Conservation (phyloP, 106 monocot genomes). For the Apostasia shenzhenica region DNA sequence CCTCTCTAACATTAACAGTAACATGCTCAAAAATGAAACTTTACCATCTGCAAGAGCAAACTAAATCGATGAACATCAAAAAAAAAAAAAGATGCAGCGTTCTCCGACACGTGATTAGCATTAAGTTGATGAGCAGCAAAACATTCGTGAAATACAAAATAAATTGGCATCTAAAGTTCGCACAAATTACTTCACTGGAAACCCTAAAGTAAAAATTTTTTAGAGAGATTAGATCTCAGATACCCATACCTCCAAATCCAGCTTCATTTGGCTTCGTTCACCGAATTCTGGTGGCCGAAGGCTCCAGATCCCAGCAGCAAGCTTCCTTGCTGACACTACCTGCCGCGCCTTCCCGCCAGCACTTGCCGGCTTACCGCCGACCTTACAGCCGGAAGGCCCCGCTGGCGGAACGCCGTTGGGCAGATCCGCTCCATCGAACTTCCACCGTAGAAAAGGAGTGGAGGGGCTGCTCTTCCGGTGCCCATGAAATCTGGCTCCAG, state of each 20-base stretch:
- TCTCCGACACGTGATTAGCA: not conserved
- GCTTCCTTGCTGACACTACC: constrained; percentile 59
- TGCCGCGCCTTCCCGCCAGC: not conserved
- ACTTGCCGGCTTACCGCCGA: not conserved
- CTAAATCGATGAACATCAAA: not conserved
- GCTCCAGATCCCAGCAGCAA: constrained; percentile 74
- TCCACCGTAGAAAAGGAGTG: constrained; percentile 79
- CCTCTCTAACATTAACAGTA: not conserved
- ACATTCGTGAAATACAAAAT: not conserved
- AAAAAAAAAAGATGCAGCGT: not conserved
- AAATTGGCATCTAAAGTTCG: not conserved
- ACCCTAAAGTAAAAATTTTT: not conserved
- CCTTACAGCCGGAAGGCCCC: not conserved
- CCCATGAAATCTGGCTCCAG: constrained; percentile 4
- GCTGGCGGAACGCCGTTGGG: not conserved
- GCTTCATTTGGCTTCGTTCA: not conserved
- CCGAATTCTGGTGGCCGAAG: constrained; percentile 28
- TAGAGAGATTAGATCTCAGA: not conserved
- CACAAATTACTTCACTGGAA: not conserved
- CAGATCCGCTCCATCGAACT: constrained; percentile 30
- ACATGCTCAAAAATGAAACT: not conserved
- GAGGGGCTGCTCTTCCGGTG: constrained; percentile 43
- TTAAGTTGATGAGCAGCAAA: not conserved
- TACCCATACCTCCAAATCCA: constrained; percentile 10
- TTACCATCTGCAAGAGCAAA: not conserved